A percentile compares a stretch with the other conserved stretches of the same genome.
Evolutionary conservation across 108 stramenopile species (phyloP).

Genomic region (Fistulifera solaris): DNA sequence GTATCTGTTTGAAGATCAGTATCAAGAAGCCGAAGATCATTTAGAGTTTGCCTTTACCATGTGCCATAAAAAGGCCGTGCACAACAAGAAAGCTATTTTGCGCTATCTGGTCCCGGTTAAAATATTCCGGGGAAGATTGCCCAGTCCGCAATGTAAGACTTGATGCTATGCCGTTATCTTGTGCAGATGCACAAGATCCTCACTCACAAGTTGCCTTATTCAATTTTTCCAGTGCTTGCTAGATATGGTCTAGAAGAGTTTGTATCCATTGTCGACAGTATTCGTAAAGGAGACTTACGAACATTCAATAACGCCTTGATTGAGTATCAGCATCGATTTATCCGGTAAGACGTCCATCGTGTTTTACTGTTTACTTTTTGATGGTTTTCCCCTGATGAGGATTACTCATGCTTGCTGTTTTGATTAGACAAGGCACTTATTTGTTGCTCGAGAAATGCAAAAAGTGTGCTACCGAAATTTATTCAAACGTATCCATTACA

Average conservation of each 20-base stretch:
- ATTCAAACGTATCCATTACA: slow-evolving; percentile 76
- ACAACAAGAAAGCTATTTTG: slow-evolving; percentile 82
- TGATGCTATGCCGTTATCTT: slow-evolving; percentile 2
- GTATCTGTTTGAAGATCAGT: slow-evolving; percentile 93
- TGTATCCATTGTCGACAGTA: slow-evolving; percentile 60
- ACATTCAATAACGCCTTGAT: slow-evolving; percentile 76
- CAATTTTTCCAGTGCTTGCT: slow-evolving; percentile 39
- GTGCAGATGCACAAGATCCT: slow-evolving; percentile 1
- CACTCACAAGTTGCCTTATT: slow-evolving; percentile 8
- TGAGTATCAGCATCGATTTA: slow-evolving; percentile 75
- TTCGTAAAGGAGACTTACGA: slow-evolving; percentile 80
- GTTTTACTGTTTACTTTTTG: no score
- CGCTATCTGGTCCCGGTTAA: slow-evolving; percentile 89
- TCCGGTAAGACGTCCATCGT: slow-evolving; percentile 41
- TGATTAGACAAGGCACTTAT: slow-evolving; percentile 84
- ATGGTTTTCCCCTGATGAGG: no score
- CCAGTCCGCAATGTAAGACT: slow-evolving; percentile 53
- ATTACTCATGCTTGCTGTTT: no score
- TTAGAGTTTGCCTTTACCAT: slow-evolving; percentile 80
- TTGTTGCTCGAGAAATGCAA: slow-evolving; percentile 90
- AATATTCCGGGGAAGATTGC: slow-evolving; percentile 75
- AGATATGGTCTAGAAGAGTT: slow-evolving; percentile 82
- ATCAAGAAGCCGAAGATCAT: slow-evolving; percentile 76
- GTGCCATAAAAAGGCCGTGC: slow-evolving; percentile 50
- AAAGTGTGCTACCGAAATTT: slow-evolving; percentile 91